Evolutionary conservation across 2,329 filamentous ascomycete genomes (phyloP), one percentile per base, ranked within the genome.

Genomic region (Westerdykella ornata): DNA sequence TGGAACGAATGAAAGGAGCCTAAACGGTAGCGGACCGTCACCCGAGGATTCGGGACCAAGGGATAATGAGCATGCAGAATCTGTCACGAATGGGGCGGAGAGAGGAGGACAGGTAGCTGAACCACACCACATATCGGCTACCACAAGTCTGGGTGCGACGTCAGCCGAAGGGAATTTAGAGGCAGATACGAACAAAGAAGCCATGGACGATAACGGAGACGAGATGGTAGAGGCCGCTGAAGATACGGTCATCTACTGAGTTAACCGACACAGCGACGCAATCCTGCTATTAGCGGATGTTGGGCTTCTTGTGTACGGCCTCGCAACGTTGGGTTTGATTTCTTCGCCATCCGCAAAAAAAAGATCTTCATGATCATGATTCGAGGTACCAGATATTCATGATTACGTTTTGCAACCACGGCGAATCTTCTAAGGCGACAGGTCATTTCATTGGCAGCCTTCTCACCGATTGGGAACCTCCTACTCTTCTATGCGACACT

Each of bases 221-320:
- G 82, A 90, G 42, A 75, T 94, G 51, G 81, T 92, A 40, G 85
- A 88, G 64, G 85, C 84, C 41, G 86, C 88, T 45, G 88, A 96
- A 69, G 88, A 95, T 57, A 88, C 84, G 54, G 87, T 95, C 39
- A 90, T 94, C 45, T 95, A 95, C 70, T 95, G 71, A 76, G 46
- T 28, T n/a, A 29, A n/a, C n/a, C 12, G 22, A 11, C 4, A 26
- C 22, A 8, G 12, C 7, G 4, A 26, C 22, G 22, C 22, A 8
- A 11, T 9, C 22, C 22, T 26, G 22, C 22, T 11, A 26, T 2
- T 4, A 26, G 8, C 22, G 12, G 22, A 26, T 26, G 12, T 26
- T 26, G 12, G 22, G 22, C 22, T 26, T 26, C 7, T 11, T 26
- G 22, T 7, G 12, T 26, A 26, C 7, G 12, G 22, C 22, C 3